These are phyloP conservation scores for Citrus australasica DNA, from an alignment of 345 rosid species.

Conservation along the genomic window DNA sequence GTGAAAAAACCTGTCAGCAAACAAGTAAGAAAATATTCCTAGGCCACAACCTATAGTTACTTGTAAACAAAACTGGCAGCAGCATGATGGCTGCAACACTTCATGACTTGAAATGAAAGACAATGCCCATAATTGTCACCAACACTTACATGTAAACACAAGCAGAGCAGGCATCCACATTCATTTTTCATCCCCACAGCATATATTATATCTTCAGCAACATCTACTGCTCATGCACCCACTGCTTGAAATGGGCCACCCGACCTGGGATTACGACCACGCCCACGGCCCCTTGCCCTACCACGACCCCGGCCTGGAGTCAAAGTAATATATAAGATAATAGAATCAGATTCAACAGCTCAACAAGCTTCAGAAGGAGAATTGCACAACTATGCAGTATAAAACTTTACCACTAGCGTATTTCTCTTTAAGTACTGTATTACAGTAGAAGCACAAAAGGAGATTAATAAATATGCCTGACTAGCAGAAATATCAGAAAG, in stretches of 20 bases:
- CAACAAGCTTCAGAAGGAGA: neutral
- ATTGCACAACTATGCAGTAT: neutral
- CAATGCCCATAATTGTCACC: conserved; percentile 18
- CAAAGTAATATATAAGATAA: neutral
- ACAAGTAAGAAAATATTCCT: conserved; percentile 7
- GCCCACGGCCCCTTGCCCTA: conserved; percentile 25
- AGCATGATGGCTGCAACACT: conserved; percentile 12
- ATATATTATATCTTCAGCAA: neutral
- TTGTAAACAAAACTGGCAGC: conserved; percentile 12
- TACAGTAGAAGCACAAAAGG: neutral
- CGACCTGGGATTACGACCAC: conserved; percentile 16
- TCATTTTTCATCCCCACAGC: conserved; percentile 17
- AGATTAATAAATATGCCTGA: neutral
- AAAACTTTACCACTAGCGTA: neutral
- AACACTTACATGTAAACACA: conserved; percentile 23
- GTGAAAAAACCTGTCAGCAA: conserved; percentile 2
- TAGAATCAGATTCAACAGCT: neutral
- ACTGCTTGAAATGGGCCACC: conserved; percentile 16
- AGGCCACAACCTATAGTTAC: neutral
- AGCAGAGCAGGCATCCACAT: conserved; percentile 32
- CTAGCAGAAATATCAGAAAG: neutral
- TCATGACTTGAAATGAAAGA: conserved; percentile 21
- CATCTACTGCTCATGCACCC: conserved; percentile 19
- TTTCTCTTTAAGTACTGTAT: neutral
- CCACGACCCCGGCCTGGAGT: conserved; percentile 30